Evolutionary conservation across 176 grass and related monocot species (phyloP).

Genomic region (Aegilops longissima): DNA sequence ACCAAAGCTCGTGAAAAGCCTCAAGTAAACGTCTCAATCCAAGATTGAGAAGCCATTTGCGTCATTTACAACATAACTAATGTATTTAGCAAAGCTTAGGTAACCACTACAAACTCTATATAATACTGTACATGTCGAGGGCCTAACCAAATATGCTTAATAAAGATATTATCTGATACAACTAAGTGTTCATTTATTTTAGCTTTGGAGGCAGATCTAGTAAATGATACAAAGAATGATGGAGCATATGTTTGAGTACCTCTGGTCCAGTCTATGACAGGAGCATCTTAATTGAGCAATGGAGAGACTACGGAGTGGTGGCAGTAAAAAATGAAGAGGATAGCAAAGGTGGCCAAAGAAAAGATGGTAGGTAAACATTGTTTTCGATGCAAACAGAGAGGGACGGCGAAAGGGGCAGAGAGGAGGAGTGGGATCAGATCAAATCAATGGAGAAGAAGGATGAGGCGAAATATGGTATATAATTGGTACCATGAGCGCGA

Average conservation of each 20-base stretch:
- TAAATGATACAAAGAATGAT: background rate
- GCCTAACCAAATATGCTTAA: background rate
- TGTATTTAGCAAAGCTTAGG: background rate
- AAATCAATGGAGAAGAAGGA: background rate
- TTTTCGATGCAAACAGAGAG: no score
- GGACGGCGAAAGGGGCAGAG: background rate
- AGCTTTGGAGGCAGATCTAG: no score
- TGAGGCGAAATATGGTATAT: background rate
- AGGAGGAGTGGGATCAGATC: background rate
- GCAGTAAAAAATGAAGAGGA: background rate
- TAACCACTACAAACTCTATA: no score
- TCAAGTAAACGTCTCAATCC: background rate
- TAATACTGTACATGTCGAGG: no score
- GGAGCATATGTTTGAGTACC: background rate
- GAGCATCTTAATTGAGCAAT: background rate
- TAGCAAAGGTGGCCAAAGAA: background rate
- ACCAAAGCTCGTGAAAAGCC: background rate
- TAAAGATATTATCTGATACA: no score
- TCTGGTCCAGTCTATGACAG: background rate
- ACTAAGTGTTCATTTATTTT: no score
- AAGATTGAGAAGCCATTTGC: background rate
- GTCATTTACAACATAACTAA: background rate
- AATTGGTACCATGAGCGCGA: slow-evolving; percentile 68
- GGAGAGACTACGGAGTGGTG: no score
- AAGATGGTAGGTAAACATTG: no score